These are phyloP conservation scores for Colletotrichum orbiculare DNA, from an alignment of 2,329 filamentous ascomycete species.

Conservation along the genomic window DNA sequence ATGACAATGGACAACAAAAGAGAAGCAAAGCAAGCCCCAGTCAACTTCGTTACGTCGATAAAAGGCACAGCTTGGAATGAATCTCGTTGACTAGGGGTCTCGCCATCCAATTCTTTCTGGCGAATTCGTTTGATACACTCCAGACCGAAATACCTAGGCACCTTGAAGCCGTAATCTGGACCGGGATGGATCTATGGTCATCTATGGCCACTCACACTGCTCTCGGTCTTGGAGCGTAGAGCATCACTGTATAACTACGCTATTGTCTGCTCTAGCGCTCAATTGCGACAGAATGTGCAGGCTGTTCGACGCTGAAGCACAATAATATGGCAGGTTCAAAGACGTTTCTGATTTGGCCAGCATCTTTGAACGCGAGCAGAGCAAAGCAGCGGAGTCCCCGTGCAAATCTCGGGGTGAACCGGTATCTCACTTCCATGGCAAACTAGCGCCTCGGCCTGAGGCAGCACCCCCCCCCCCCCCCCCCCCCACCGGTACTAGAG, in stretches of 20 bases:
- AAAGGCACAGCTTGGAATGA: constrained; percentile 24
- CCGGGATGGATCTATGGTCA: not conserved
- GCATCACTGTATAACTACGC: too few relatives aligned
- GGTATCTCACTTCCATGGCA: constrained; percentile 37
- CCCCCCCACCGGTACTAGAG: too few relatives aligned
- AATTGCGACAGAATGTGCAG: too few relatives aligned
- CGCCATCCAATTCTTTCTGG: constrained; percentile 6
- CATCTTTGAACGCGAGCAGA: not conserved
- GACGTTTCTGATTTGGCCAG: not conserved
- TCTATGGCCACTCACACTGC: not conserved
- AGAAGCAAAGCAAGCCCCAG: not conserved
- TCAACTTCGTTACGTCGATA: not conserved
- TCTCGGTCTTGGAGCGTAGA: too few relatives aligned
- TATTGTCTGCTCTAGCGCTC: too few relatives aligned
- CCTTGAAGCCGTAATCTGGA: constrained; percentile 16
- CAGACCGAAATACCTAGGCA: constrained; percentile 8
- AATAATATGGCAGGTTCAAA: too few relatives aligned
- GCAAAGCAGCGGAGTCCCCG: constrained; percentile 33
- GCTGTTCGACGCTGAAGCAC: too few relatives aligned
- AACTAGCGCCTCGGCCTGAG: constrained; percentile 37
- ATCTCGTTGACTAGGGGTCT: constrained; percentile 16
- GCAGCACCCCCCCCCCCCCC: constrained; percentile 28
- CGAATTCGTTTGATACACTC: constrained; percentile 17
- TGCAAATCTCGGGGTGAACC: constrained; percentile 39
- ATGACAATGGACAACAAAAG: not conserved